Conservation (phyloP, 179 eudicot species). For the Beta macrorhiza region DNA sequence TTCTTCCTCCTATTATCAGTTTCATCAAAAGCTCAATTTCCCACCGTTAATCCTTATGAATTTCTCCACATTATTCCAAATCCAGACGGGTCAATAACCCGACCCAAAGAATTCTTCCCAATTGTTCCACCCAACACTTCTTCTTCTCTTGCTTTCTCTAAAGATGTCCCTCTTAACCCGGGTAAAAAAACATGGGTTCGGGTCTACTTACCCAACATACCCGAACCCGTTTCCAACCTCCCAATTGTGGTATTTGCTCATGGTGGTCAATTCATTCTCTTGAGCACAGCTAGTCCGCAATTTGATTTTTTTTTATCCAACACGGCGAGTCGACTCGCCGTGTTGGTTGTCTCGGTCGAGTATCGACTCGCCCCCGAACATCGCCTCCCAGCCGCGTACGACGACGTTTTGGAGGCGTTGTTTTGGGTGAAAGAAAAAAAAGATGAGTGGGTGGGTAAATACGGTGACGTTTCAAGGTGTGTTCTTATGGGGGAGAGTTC, state of each 20-base stretch:
- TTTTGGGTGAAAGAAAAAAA: slow-evolving; percentile 34
- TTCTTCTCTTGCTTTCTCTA: slow-evolving; percentile 30
- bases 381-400: slow-evolving; percentile 55
- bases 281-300: slow-evolving; percentile 16
- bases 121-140: slow-evolving; percentile 25
- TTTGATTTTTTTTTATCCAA: slow-evolving; percentile 32
- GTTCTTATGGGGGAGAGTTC: slow-evolving; percentile 52
- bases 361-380: slow-evolving; percentile 55
- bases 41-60: slow-evolving; percentile 16
- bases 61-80: slow-evolving; percentile 32
- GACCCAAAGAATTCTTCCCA: slow-evolving; percentile 20
- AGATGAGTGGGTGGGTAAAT: slow-evolving; percentile 44
- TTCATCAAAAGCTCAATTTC: neutral
- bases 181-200: slow-evolving; percentile 41
- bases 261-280: slow-evolving; percentile 55
- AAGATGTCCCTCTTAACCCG: slow-evolving; percentile 41
- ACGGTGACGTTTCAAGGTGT: slow-evolving; percentile 43
- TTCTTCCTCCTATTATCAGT: neutral
- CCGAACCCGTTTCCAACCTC: slow-evolving; percentile 9
- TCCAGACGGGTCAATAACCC: slow-evolving; percentile 39
- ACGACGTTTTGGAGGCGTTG: slow-evolving; percentile 48
- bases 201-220: slow-evolving; percentile 33
- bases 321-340: slow-evolving; percentile 27
- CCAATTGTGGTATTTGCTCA: slow-evolving; percentile 44
- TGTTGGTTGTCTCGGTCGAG: slow-evolving; percentile 44